Conservation (phyloP, 495 filamentous ascomycete species). For the Lindgomyces ingoldianus region DNA sequence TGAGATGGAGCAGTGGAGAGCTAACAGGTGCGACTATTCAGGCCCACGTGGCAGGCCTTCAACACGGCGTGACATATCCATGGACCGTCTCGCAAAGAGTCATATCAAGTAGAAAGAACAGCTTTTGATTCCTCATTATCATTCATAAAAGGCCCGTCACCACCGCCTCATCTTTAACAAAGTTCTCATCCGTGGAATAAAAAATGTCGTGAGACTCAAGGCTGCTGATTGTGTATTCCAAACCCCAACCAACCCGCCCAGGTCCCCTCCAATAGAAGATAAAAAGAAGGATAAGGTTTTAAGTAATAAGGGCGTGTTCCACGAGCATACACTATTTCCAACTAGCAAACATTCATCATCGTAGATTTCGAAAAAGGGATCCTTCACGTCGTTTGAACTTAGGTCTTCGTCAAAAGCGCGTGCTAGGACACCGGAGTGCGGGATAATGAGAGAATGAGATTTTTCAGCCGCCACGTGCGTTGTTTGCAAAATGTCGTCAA, state of each 20-base stretch:
- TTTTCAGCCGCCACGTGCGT: constrained; percentile 27
- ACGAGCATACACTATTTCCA: background rate
- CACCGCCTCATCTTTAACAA: constrained; percentile 7
- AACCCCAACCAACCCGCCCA: background rate
- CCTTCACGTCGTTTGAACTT: constrained; percentile 26
- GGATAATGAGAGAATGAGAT: constrained; percentile 27
- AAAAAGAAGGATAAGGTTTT: constrained; percentile 8
- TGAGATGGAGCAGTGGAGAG: no score
- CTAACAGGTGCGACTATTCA: no score
- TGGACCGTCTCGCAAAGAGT: background rate
- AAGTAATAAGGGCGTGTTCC: constrained; percentile 10
- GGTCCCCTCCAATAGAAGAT: background rate
- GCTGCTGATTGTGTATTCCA: background rate
- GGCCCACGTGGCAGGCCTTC: no score
- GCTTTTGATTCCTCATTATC: constrained; percentile 43
- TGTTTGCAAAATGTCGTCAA: constrained; percentile 22
- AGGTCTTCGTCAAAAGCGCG: constrained; percentile 19
- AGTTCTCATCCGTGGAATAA: constrained; percentile 3
- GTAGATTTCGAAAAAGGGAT: background rate
- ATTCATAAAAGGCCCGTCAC: constrained; percentile 19
- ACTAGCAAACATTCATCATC: constrained; percentile 15
- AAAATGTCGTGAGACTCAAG: constrained; percentile 3
- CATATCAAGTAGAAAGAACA: constrained; percentile 23
- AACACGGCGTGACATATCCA: no score
- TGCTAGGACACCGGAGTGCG: background rate